Evolutionary conservation across 345 rosid species (phyloP), one percentile per base, ranked within the genome.

Genomic region (Hirschfeldia incana): DNA sequence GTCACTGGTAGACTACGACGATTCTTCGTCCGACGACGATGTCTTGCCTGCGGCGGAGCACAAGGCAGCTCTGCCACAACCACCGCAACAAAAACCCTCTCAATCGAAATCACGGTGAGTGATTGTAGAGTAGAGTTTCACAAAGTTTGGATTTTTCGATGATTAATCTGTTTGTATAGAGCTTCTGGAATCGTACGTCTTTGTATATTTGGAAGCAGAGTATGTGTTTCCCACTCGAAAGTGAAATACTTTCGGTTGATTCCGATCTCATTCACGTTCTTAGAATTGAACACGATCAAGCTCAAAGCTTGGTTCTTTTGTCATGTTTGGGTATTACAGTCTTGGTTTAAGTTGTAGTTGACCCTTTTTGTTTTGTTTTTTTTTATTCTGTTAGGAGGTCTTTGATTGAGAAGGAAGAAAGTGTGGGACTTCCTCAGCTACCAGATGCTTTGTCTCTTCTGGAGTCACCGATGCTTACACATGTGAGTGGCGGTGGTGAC

Each of bases 391-490:
- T 67, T 66, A 90, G 97, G 85, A 58, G 61, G 65, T 66, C 70
- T 33, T 42, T 69, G 4, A 68, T 65, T 71, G 63, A 76, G 69
- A 71, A 67, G 64, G 79, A 70, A 51, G 84, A 76, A 62, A 28
- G 74, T 15, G 49, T 80, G 9, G 86, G 74, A 80, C 63, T 65
- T 75, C 65, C 72, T 34, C 86, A 86, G 77, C 91, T 94, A 80
- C 98, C 98, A 0, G 98, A 94, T 86, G 98, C 94, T 83, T 85
- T 94, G 46, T 21, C 83, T 63, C 95, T 92, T 21, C 78, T 94
- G 78, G 90, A 89, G 82, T 82, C 91, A 49, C 86, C 91, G 1
- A 39, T 76, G 1, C 44, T 82, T 32, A 58, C 88, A 1, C 39
- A 73, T 0, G 70, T 21, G 3, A 71, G 79, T 36, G 65, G 70